Percentiles rank a stretch among this genome's conserved stretches.
Conservation (phyloP, 202 grass and related monocot species). For the Dendrocalamus latiflorus region DNA sequence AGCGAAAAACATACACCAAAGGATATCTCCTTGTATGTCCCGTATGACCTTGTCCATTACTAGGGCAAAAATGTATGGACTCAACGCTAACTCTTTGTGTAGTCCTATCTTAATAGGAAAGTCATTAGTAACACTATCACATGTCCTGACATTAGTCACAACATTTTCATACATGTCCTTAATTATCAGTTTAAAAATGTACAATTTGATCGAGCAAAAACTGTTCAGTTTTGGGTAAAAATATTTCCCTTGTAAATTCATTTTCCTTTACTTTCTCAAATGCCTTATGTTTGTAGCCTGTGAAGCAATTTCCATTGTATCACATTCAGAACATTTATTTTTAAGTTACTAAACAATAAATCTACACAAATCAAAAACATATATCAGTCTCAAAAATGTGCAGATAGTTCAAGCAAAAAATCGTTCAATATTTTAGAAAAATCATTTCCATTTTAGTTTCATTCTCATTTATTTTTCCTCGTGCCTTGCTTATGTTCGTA, state of each 20-base stretch:
- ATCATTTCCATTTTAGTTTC: not conserved
- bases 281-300: not conserved
- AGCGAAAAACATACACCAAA: no score
- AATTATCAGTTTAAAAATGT: not conserved
- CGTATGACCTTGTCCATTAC: no score
- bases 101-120: no score
- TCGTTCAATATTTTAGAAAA: not conserved
- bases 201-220: not conserved
- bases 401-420: not conserved
- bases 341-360: not conserved
- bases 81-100: no score
- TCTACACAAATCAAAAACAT: not conserved
- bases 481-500: not conserved
- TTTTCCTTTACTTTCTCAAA: not conserved
- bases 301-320: not conserved
- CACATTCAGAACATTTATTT: not conserved
- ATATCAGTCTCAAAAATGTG: not conserved
- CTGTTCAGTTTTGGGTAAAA: not conserved
- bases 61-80: no score
- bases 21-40: no score
- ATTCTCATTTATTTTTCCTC: not conserved
- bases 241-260: not conserved
- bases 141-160: no score
- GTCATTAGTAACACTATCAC: no score
- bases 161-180: no score